A percentile compares a stretch with the other conserved stretches of the same genome.
These are phyloP conservation scores for Gossypium bickii DNA, from an alignment of 345 rosid species.

Conservation along the genomic window DNA sequence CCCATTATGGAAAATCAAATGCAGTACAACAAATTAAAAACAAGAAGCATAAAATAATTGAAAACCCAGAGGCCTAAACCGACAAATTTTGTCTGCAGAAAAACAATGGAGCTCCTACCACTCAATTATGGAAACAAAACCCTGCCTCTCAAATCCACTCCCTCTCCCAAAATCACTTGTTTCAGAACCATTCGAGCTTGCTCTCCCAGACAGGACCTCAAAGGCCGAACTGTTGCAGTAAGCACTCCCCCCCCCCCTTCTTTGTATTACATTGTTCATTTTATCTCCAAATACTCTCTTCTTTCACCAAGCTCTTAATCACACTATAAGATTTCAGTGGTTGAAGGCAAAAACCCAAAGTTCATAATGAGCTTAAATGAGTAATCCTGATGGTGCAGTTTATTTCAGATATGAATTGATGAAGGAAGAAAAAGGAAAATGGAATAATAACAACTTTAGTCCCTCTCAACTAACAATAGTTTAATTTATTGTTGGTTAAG, in stretches of 20 bases:
- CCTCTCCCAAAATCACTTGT: neutral
- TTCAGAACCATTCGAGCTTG: slow-evolving; percentile 1
- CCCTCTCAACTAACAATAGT: no score
- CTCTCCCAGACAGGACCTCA: slow-evolving; percentile 3
- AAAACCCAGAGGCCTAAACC: neutral
- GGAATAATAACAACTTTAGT: neutral
- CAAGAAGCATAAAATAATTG: neutral
- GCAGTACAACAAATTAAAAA: no score
- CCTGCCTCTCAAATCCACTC: neutral
- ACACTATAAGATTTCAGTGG: no score
- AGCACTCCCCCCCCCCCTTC: neutral
- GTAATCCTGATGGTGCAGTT: neutral
- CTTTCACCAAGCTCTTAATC: neutral
- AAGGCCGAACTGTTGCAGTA: slow-evolving; percentile 12
- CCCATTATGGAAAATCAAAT: no score
- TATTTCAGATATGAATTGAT: neutral
- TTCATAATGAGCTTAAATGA: neutral
- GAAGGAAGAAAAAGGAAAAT: neutral
- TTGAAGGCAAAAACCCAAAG: neutral
- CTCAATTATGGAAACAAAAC: neutral
- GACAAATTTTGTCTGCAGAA: neutral
- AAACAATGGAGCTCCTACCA: neutral
- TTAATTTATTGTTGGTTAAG: neutral
- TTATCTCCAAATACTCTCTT: neutral
- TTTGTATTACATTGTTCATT: neutral